These are phyloP conservation scores for Chaetomium sp. DNA, from an alignment of 2,329 filamentous ascomycete species.

Conservation along the genomic window DNA sequence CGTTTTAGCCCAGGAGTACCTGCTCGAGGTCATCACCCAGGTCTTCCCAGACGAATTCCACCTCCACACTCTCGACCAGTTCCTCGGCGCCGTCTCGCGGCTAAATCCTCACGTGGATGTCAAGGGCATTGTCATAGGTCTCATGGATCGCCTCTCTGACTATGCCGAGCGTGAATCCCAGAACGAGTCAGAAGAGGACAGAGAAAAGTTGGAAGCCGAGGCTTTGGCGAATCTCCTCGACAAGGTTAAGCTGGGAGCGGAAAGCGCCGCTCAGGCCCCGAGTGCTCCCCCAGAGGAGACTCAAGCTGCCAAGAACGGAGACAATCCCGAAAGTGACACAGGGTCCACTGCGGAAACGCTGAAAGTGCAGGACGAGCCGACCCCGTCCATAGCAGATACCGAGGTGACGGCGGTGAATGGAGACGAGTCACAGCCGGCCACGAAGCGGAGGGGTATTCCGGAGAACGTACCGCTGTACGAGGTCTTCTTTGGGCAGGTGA, in stretches of 20 bases:
- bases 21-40: conserved; percentile 97
- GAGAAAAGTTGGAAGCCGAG: conserved; percentile 79
- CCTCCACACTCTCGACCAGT: conserved; percentile 92
- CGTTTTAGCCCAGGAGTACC: conserved; percentile 94
- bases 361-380: conserved; percentile 40
- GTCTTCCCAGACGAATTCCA: conserved; percentile 99
- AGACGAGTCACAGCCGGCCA: conserved; percentile 41
- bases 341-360: conserved; percentile 40
- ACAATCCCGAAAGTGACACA: conserved; percentile 44
- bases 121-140: conserved; percentile 94
- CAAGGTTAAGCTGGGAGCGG: conserved; percentile 70
- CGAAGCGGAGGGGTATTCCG: conserved; percentile 59
- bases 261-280: conserved; percentile 43
- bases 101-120: conserved; percentile 96
- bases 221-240: conserved; percentile 78
- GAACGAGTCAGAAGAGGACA: conserved; percentile 68
- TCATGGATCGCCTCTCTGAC: conserved; percentile 94
- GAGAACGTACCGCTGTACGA: conserved; percentile 89
- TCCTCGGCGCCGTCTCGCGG: conserved; percentile 88
- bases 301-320: conserved; percentile 34
- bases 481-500: conserved; percentile 95
- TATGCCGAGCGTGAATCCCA: conserved; percentile 90
- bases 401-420: conserved; percentile 54
- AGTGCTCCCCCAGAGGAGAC: conserved; percentile 30
- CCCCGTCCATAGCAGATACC: conserved; percentile 50